Evolutionary conservation across 1,139 yeast species (phyloP).

Genomic region (Kodamaea plutei): DNA sequence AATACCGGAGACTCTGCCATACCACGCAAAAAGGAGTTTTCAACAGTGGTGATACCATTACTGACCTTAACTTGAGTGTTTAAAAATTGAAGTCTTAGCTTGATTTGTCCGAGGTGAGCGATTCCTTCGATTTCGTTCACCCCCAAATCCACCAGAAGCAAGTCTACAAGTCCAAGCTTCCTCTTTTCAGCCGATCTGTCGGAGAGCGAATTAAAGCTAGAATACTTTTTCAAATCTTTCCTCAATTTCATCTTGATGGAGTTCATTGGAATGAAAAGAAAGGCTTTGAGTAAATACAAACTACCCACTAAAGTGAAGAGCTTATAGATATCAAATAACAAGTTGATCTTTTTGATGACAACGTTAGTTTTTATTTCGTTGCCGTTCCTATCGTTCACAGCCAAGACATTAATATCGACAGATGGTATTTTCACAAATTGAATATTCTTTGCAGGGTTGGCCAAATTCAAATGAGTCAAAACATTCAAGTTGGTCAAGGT

Average conservation of each 20-base stretch:
- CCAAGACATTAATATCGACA: conserved; percentile 14
- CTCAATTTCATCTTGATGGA: conserved; percentile 20
- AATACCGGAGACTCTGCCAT: conserved; percentile 54
- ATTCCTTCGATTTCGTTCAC: conserved; percentile 11
- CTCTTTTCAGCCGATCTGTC: conserved; percentile 3
- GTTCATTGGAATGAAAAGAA: conserved; percentile 36
- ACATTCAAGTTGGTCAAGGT: conserved; percentile 18
- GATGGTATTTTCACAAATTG: conserved; percentile 18
- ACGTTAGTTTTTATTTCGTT: conserved; percentile 28
- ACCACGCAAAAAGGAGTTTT: conserved; percentile 38
- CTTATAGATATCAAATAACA: conserved; percentile 45
- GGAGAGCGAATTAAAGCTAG: conserved; percentile 9
- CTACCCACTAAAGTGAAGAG: conserved; percentile 53
- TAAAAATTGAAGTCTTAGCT: conserved; percentile 10
- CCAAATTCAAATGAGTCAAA: conserved; percentile 25
- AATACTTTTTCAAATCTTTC: conserved; percentile 21
- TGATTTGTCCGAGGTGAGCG: conserved; percentile 14
- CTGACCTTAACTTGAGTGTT: conserved; percentile 18
- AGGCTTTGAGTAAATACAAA: conserved; percentile 47
- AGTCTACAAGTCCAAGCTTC: conserved; percentile 8
- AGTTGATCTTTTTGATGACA: conserved; percentile 26
- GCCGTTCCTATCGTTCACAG: conserved; percentile 12
- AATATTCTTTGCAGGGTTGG: conserved; percentile 11
- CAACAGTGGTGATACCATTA: conserved; percentile 18
- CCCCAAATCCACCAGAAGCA: conserved; percentile 16